Evolutionary conservation across 2,329 filamentous ascomycete genomes (phyloP), one percentile per base, ranked within the genome.

Genomic region (Aspergillus niger): DNA sequence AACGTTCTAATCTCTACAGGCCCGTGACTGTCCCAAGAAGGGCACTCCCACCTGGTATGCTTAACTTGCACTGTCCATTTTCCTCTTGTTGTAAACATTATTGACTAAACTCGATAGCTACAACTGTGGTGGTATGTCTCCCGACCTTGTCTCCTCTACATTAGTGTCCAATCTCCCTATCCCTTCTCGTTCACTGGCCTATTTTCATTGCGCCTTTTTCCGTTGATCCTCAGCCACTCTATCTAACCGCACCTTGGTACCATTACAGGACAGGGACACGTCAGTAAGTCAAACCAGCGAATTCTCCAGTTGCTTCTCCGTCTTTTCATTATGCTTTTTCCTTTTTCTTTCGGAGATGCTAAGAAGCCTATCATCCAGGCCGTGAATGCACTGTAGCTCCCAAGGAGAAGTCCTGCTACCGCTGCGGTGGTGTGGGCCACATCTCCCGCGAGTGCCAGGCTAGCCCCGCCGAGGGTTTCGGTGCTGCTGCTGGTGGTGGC

Each of bases 351-450:
- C 13, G 47, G 10, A 24, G 17, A 28, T 48, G 39, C 36, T 50
- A 50, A 50, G 5, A 49, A 8, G 11, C 44, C 15, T n/a, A 55
- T 58, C 24, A 17, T 57, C 54, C 58, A 90, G 89, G 90, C 85
- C 91, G 93, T 79, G 94, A 98, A 76, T 98, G 94, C 85, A 88
- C 90, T 65, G 88, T 91, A 77, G 89, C 92, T 61, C 87, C 91
- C 73, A 96, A 96, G 84, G 92, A 97, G 80, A 92, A 86, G 76
- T 81, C 84, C 54, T 87, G 85, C 80, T 87, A 87, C 72, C 79
- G 80, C 64, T 82, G 80, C 82, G 91, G 91, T 75, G 86, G 91
- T 79, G 81, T 88, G 69, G 94, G 92, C 65, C 94, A 98, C 85
- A 91, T 97, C 77, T 95, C 91, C 71, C 92, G 94, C 71, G 93